Evolutionary conservation across 352 stramenopile species (phyloP).

Genomic region (Globisporangium cederbergense): DNA sequence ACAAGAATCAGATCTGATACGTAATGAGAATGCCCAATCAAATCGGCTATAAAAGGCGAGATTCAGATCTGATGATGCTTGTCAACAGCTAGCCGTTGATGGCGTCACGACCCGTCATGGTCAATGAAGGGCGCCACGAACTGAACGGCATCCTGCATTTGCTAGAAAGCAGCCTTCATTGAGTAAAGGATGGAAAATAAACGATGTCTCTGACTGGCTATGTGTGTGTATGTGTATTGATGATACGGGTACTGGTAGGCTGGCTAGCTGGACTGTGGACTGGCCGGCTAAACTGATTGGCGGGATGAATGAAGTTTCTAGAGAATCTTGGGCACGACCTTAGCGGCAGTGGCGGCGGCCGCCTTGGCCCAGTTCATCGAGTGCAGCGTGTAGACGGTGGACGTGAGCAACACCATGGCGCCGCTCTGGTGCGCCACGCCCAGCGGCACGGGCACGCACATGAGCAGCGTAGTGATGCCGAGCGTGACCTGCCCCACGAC

Average conservation of each 20-base stretch:
- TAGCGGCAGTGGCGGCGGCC: slow-evolving; percentile 18
- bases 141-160: too few species aligned
- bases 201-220: not conserved
- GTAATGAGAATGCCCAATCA: not conserved
- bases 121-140: too few species aligned
- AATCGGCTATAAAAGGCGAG: not conserved
- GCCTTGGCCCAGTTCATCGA: slow-evolving; percentile 84
- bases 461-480: slow-evolving; percentile 96
- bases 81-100: not conserved
- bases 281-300: too few species aligned
- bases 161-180: too few species aligned
- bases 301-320: slow-evolving; percentile 6
- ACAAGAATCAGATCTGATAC: not conserved
- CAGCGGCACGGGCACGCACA: slow-evolving; percentile 95
- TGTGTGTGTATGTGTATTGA: not conserved
- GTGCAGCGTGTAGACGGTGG: slow-evolving; percentile 90
- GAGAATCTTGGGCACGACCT: slow-evolving; percentile 35
- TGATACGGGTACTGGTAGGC: not conserved
- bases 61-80: not conserved
- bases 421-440: slow-evolving; percentile 96
- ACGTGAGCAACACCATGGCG: slow-evolving; percentile 93
- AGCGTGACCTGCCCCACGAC: slow-evolving; percentile 86
- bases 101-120: not conserved
- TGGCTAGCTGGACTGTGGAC: not conserved
- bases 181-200: too few species aligned